Percentiles rank a stretch among this genome's conserved stretches.
Evolutionary conservation across 2,329 filamentous ascomycete genomes (phyloP).

Genomic region (Xylaria digitata): DNA sequence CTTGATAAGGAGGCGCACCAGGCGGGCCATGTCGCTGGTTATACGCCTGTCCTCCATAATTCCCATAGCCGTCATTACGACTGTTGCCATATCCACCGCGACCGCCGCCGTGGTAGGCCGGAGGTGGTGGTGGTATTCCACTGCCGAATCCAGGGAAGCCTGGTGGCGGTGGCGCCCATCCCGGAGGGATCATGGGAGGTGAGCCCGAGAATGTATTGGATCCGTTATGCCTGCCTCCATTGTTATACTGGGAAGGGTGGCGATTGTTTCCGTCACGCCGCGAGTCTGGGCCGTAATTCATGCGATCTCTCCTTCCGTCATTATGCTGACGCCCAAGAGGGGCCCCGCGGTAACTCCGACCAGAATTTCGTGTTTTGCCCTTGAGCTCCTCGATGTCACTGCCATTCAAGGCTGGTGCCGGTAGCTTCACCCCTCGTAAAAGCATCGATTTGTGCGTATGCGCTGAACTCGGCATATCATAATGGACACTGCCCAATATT

Average conservation of each 20-base stretch:
- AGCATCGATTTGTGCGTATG: slow-evolving; percentile 94
- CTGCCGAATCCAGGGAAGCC: slow-evolving; percentile 53
- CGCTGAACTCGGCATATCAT: slow-evolving; percentile 79
- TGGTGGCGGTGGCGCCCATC: slow-evolving; percentile 55
- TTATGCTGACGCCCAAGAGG: slow-evolving; percentile 59
- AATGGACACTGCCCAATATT: slow-evolving; percentile 74
- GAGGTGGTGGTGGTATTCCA: slow-evolving; percentile 55
- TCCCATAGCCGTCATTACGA: slow-evolving; percentile 37
- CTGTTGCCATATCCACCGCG: slow-evolving; percentile 44
- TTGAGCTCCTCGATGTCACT: slow-evolving; percentile 80
- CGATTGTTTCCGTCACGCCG: slow-evolving; percentile 44
- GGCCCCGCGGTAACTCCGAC: slow-evolving; percentile 77
- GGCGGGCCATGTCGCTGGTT: slow-evolving; percentile 40
- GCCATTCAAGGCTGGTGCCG: slow-evolving; percentile 76
- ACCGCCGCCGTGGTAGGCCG: slow-evolving; percentile 41
- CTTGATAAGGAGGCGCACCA: slow-evolving; percentile 39
- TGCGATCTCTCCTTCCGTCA: slow-evolving; percentile 47
- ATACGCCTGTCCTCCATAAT: slow-evolving; percentile 45
- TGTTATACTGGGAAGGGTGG: slow-evolving; percentile 52
- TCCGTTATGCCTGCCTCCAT: slow-evolving; percentile 58
- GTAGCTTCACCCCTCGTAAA: slow-evolving; percentile 81
- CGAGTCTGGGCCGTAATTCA: slow-evolving; percentile 51
- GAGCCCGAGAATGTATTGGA: slow-evolving; percentile 46
- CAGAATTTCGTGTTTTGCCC: slow-evolving; percentile 71
- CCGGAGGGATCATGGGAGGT: slow-evolving; percentile 49